Base-by-base conservation (phyloP, 169 alveolate genomes). In the Plasmodium cynomolgi region DNA sequence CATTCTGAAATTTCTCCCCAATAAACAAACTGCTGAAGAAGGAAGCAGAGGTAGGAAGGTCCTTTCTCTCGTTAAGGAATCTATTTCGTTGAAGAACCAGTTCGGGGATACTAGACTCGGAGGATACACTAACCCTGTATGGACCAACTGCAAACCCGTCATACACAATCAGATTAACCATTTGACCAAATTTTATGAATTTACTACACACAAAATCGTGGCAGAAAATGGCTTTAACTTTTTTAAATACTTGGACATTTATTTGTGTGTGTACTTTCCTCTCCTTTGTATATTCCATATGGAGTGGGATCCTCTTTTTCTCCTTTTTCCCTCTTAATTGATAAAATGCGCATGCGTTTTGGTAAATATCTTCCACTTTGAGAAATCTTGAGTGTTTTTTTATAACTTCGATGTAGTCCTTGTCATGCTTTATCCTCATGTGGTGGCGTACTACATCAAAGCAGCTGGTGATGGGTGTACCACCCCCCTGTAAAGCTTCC, bases 131-230 rank as follows among this genome's bases (percentile, higher is more conserved):
- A 13, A 88, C 50, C 50, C 50, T 71, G 74, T 58, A 62, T 29
- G 94, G 81, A 13, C 33, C 8, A 13, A 20, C 68, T 34, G 47
- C n/a, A 58, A 88, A 88, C 33, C 94, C 94, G 26, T 88, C 81
- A 62, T 79, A 88, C 34, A 88, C n/a, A 23, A 88, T 54, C 15
- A 88, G 33, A 50, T 88, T 33, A 9, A n/a, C 34, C 9, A 62
- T 37, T 31, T 88, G 79, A 1, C 73, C 74, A 80, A 79, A 81
- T 15, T 88, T 88, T 6, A 88, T 44, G 62, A 39, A 88, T 88
- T 88, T 88, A 20, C 94, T 88, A 62, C 94, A 88, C 47, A 86
- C 94, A 88, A 80, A 88, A 39, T 88, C 94, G 71, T 79, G 84
- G 39, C 94, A 88, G 9, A 88, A 62, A 26, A 88, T 58, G 72